Base-by-base conservation (phyloP, 768 basidiomycete species). In the Crassisporium funariophilum region DNA sequence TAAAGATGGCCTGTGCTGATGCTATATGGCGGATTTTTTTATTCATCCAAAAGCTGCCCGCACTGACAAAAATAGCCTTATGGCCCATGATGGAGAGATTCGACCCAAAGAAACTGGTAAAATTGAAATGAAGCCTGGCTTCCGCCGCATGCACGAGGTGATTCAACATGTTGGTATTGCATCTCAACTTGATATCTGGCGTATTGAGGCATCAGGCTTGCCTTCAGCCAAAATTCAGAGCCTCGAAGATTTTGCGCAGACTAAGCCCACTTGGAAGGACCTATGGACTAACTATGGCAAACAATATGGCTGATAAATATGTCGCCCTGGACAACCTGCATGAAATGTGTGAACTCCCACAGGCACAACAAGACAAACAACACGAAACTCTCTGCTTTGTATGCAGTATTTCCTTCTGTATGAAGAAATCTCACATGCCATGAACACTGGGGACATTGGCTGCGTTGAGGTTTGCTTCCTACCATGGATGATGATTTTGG, bases 351-450 rank as follows among this genome's bases (percentile, higher is more conserved):
- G 46, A 52, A 9, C 49, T 29, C 13, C 27, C 13, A 29, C 7
- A 29, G 53, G n/a, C n/a, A n/a, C n/a, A 4, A 59, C 73, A 64
- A 4, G 72, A 75, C 49, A 13, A 62, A 25, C 60, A 67, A 12
- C 44, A 52, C 10, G 66, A 72, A 47, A 76, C 77, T 45, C 37
- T 46, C 27, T 69, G 8, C 44, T 73, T 0, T 20, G 52, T 2
- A 57, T 73, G 13, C 52, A 68, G 19, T 67, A 71, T 21, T 55
- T 69, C 6, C 33, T 74, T 1, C 60, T 76, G 0, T 77, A 77
- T 44, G 65, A 73, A 27, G 74, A 76, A 70, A 69, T 20, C 4
- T n/a, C n/a, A n/a, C n/a, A n/a, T n/a, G n/a, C n/a, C n/a, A n/a
- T n/a, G n/a, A n/a, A n/a, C n/a, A n/a, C 2, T 2, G 59, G 68